Evolutionary conservation across 208 protist species (phyloP).

Genomic region (Crithidia sp.): DNA sequence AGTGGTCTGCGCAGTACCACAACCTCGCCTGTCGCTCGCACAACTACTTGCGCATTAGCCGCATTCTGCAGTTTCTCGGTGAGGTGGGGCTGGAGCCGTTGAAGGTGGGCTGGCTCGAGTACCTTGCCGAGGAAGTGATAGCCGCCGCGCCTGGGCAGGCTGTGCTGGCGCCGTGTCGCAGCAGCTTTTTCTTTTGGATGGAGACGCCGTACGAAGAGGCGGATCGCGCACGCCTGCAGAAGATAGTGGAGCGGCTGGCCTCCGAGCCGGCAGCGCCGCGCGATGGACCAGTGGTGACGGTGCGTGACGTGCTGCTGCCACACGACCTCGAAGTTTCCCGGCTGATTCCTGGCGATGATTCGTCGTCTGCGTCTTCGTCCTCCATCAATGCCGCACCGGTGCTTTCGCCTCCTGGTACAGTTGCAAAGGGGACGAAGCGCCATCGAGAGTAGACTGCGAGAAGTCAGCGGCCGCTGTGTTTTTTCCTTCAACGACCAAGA

Average conservation of each 20-base stretch:
- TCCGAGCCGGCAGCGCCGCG: neutral
- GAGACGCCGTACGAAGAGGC: constrained; percentile 32
- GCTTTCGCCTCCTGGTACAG: no score
- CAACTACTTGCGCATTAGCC: constrained; percentile 77
- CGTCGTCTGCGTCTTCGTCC: no score
- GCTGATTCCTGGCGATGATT: neutral
- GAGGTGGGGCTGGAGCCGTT: constrained; percentile 67
- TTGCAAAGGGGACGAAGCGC: no score
- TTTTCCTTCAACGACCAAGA: neutral
- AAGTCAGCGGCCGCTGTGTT: no score
- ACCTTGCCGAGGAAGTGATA: constrained; percentile 52
- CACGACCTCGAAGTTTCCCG: constrained; percentile 3
- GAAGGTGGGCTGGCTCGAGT: constrained; percentile 62
- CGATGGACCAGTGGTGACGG: neutral
- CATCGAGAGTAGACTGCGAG: no score
- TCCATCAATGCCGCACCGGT: no score
- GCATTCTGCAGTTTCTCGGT: constrained; percentile 75
- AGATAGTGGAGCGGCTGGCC: constrained; percentile 15
- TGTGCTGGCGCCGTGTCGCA: constrained; percentile 23
- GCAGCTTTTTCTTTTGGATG: constrained; percentile 42
- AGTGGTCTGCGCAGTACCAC: constrained; percentile 36
- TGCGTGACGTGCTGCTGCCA: constrained; percentile 2
- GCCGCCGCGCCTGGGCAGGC: neutral
- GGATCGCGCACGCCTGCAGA: constrained; percentile 11
- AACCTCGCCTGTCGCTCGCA: constrained; percentile 53